Percentiles rank a stretch among this genome's conserved stretches.
Conservation (phyloP, 208 protist genomes). For the Trypanosoma scelopori region DNA sequence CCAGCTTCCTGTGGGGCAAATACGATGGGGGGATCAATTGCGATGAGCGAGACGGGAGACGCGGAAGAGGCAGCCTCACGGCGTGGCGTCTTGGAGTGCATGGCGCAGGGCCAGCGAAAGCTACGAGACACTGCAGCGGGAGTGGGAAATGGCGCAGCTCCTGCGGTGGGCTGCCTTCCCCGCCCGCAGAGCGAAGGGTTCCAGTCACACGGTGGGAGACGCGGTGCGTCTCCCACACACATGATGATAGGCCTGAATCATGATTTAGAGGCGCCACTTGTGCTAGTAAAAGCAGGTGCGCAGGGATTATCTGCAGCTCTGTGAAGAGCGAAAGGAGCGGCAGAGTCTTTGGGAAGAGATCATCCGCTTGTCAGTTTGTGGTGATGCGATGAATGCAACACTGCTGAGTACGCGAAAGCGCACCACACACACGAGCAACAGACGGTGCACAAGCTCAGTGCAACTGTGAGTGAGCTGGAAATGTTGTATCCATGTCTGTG, state of each 20-base stretch:
- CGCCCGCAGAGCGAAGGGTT: not conserved
- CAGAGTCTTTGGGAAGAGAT: not conserved
- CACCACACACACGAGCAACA: no score
- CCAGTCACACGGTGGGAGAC: not conserved
- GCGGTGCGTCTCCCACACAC: no score
- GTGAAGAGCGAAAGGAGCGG: conserved; percentile 1
- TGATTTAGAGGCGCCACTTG: not conserved
- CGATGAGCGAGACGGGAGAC: no score
- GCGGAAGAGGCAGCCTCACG: no score
- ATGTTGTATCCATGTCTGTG: not conserved
- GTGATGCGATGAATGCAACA: not conserved
- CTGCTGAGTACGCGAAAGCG: not conserved
- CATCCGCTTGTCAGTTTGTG: not conserved
- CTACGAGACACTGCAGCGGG: not conserved
- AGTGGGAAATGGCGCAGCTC: conserved; percentile 5
- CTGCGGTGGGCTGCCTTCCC: not conserved
- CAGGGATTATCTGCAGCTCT: conserved; percentile 1
- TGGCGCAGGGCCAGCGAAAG: not conserved
- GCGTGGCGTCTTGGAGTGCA: no score
- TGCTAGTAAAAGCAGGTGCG: not conserved
- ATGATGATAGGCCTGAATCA: not conserved
- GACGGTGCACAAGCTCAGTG: not conserved
- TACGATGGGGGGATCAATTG: no score
- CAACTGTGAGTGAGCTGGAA: not conserved
- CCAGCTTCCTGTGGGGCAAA: no score